Conservation (phyloP, 176 grass and related monocot genomes). For the Musa itinerans region DNA sequence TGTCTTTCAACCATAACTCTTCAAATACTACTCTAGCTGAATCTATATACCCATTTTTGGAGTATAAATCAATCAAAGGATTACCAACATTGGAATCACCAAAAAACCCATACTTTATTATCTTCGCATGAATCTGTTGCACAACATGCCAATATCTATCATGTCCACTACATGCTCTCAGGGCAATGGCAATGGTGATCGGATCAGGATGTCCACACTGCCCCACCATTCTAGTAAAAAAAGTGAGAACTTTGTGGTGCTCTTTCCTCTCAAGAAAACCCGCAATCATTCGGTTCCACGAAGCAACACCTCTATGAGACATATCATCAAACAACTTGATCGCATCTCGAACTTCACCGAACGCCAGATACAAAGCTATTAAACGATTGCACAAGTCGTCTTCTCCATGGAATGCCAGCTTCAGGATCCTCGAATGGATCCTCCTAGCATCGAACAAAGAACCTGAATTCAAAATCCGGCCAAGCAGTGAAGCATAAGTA, state of each 20-base stretch:
- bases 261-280: slow-evolving; percentile 16
- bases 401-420: background rate
- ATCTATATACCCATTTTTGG: slow-evolving; percentile 33
- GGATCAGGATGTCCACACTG: slow-evolving; percentile 1
- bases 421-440: slow-evolving; percentile 7
- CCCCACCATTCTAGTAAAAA: slow-evolving; percentile 1
- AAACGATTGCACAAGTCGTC: background rate
- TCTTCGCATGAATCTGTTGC: slow-evolving; percentile 16
- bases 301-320: background rate
- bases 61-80: slow-evolving; percentile 40
- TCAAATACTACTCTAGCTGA: slow-evolving; percentile 39
- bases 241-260: slow-evolving; percentile 6
- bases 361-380: background rate
- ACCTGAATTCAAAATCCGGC: background rate
- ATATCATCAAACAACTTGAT: slow-evolving; percentile 5
- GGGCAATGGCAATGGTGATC: slow-evolving; percentile 1
- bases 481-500: background rate
- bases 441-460: slow-evolving; percentile 8
- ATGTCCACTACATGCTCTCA: slow-evolving; percentile 19
- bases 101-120: background rate
- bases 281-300: background rate
- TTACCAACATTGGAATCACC: slow-evolving; percentile 9
- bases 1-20: slow-evolving; percentile 41
- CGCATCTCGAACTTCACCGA: background rate
- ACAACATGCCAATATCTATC: slow-evolving; percentile 11